These are phyloP conservation scores for Schoenoplectus tabernaemontani DNA, from an alignment of 202 grass and related monocot genomes.

Conservation along the genomic window DNA sequence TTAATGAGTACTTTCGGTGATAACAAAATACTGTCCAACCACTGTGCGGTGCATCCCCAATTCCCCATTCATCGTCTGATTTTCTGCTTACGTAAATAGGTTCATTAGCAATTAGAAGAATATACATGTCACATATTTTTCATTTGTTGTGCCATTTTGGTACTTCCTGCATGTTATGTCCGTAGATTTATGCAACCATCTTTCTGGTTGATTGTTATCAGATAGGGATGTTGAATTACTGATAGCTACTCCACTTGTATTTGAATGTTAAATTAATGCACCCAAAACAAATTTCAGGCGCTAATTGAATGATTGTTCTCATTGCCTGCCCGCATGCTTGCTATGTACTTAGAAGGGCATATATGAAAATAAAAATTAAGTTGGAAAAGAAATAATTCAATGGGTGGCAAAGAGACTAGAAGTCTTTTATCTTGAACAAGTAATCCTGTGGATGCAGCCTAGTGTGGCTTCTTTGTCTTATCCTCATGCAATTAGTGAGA, in stretches of 20 bases:
- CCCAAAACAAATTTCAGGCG: neutral
- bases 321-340: neutral
- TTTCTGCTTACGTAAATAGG: neutral
- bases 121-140: neutral
- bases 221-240: no score
- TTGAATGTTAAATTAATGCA: neutral
- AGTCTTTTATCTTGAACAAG: conserved; percentile 8
- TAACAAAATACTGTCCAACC: no score
- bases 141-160: neutral
- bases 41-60: no score
- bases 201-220: no score
- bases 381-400: neutral
- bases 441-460: conserved; percentile 11
- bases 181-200: neutral
- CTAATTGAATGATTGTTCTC: neutral
- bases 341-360: neutral
- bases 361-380: neutral
- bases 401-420: conserved; percentile 20
- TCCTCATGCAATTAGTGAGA: conserved; percentile 13
- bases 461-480: conserved; percentile 18
- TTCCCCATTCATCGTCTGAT: no score
- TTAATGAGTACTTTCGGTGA: neutral
- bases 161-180: neutral
- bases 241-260: no score
- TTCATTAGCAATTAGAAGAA: neutral